Base-by-base conservation (phyloP, 108 stramenopile species). In the Fistulifera pelliculosa region DNA sequence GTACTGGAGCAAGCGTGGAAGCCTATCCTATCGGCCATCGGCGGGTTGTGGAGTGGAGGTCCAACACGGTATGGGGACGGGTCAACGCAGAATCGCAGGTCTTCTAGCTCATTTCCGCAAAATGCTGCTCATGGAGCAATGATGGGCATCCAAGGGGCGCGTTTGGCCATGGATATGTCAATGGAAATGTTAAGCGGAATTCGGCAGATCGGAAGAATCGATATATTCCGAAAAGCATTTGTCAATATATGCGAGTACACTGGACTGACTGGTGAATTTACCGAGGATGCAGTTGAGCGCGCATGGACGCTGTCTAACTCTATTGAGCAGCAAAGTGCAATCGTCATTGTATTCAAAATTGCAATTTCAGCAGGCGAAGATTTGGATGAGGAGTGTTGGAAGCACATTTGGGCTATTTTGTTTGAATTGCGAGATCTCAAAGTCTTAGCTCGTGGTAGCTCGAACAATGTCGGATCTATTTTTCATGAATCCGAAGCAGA, bases 341-440 rank as follows among this genome's bases (percentile, higher is more conserved):
- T 86, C 48, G 61, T 82, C 55, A 71, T 83, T 39, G 82, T 78
- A 0, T 45, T 87, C 19, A 66, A 73, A 23, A 71, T 76, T 40
- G 77, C 83, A 18, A 44, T 66, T 25, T 83, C 82, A 24, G 63
- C 71, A 22, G 76, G 66, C 10, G 78, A 84, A 50, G 74, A 78
- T 6, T 58, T 91, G 28, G 83, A 81, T 19, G 56, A 68, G n/a
- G 83, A 91, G 44, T 79, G 85, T 0, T 91, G 85, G 85, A 91
- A 77, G 52, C 53, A 54, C 38, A 60, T 91, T 14, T 91, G 80
- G 81, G 47, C 59, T 23, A 87, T 91, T 64, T 42, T 91, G 1
- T 85, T 91, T 42, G 89, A 91, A 62, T 61, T 91, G 3, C 55
- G 89, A 39, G 89, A 91, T 56, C 54, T 86, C n/a, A 76, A 86